These are phyloP conservation scores for Globisporangium irregulare DNA, from an alignment of 352 stramenopile species.

Conservation along the genomic window DNA sequence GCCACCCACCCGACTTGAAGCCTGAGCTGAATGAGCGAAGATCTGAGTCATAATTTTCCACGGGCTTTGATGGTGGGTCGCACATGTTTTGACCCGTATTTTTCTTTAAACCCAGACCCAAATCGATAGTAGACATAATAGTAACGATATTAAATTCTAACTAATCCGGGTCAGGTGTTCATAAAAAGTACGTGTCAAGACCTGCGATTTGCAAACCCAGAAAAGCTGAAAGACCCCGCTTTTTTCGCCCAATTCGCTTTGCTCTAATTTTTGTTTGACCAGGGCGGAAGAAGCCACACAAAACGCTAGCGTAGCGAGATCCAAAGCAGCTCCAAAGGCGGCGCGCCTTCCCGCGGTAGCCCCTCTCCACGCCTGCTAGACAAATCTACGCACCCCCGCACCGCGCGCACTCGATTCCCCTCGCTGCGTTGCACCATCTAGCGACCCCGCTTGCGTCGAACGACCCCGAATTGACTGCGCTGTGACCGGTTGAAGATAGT, in stretches of 20 bases:
- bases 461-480: conserved; percentile 2
- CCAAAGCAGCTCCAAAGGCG: conserved; percentile 5
- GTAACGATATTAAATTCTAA: background rate
- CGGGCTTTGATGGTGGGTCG: background rate
- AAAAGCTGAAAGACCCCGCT: background rate
- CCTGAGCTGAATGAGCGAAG: background rate
- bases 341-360: conserved; percentile 2
- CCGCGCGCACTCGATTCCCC: background rate
- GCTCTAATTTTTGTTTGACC: background rate
- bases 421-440: background rate
- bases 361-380: background rate
- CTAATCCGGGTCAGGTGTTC: background rate
- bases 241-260: background rate
- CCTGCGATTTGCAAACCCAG: background rate
- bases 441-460: background rate
- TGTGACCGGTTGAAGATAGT: conserved; percentile 2
- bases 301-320: conserved; percentile 4
- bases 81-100: background rate
- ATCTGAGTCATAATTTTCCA: conserved; percentile 1
- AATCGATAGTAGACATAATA: background rate
- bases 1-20: background rate
- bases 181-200: background rate
- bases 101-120: background rate
- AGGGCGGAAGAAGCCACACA: conserved; percentile 13
- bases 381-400: background rate